These are phyloP conservation scores for Colletotrichum zoysiae DNA, from an alignment of 2,329 filamentous ascomycete species.

Conservation along the genomic window DNA sequence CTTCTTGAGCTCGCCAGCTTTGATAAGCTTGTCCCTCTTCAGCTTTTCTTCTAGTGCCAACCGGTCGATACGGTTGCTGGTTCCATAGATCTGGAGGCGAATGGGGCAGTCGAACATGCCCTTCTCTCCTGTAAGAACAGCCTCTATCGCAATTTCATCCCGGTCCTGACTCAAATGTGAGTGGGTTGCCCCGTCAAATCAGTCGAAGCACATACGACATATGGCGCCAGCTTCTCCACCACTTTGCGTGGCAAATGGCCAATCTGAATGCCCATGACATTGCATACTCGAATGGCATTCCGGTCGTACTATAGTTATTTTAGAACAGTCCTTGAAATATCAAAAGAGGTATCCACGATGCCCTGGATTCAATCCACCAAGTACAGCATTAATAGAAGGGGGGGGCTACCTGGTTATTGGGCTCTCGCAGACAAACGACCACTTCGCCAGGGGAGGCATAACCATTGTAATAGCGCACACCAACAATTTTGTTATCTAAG, in stretches of 20 bases:
- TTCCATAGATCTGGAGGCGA: slow-evolving; percentile 76
- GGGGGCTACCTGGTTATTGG: slow-evolving; percentile 66
- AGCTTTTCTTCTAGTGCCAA: slow-evolving; percentile 70
- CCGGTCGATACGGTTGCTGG: slow-evolving; percentile 65
- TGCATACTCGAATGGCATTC: slow-evolving; percentile 84
- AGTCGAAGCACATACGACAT: slow-evolving; percentile 67
- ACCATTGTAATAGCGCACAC: slow-evolving; percentile 72
- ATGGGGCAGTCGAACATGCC: slow-evolving; percentile 79
- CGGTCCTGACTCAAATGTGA: slow-evolving; percentile 60
- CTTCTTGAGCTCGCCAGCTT: slow-evolving; percentile 67
- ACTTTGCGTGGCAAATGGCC: slow-evolving; percentile 79
- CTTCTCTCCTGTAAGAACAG: slow-evolving; percentile 75
- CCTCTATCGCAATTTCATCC: slow-evolving; percentile 74
- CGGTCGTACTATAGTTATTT: slow-evolving; percentile 66
- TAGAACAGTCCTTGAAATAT: neutral
- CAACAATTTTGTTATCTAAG: slow-evolving; percentile 63
- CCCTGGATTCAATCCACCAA: neutral
- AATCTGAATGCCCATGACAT: slow-evolving; percentile 80
- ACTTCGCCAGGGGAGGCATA: slow-evolving; percentile 72
- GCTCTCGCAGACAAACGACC: slow-evolving; percentile 74
- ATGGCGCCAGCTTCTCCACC: slow-evolving; percentile 79
- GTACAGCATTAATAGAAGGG: neutral
- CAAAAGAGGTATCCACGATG: neutral
- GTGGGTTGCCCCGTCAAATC: neutral
- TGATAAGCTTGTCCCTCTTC: slow-evolving; percentile 73